Conservation (phyloP, 2,329 filamentous ascomycete genomes). For the Aspergillus fumigatiaffinis region DNA sequence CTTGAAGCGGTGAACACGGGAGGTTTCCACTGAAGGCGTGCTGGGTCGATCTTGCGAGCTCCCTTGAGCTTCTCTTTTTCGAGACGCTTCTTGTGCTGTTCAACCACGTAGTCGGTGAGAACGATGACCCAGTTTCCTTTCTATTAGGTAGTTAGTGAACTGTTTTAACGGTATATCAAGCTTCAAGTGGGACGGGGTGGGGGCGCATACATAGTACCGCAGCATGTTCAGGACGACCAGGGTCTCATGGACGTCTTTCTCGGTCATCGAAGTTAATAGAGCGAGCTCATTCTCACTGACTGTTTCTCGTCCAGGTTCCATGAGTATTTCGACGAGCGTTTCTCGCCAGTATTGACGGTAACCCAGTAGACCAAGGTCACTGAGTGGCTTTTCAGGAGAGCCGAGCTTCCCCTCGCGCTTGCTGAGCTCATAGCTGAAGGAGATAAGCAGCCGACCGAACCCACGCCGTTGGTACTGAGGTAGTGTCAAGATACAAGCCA, state of each 20-base stretch:
- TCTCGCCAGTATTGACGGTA: constrained; percentile 99
- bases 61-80: constrained; percentile 78
- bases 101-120: constrained; percentile 75
- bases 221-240: constrained; percentile 93
- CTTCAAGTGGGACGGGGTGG: not conserved
- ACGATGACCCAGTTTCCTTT: constrained; percentile 97
- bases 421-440: constrained; percentile 95
- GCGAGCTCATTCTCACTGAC: constrained; percentile 86
- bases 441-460: constrained; percentile 87
- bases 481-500: constrained; percentile 94
- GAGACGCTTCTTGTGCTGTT: constrained; percentile 63
- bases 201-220: constrained; percentile 65
- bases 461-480: constrained; percentile 96
- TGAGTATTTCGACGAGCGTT: constrained; percentile 81
- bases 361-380: constrained; percentile 85
- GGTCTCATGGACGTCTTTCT: constrained; percentile 91
- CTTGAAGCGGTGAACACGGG: constrained; percentile 87
- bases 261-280: constrained; percentile 83
- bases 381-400: constrained; percentile 93
- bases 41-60: constrained; percentile 68
- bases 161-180: not conserved
- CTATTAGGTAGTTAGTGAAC: constrained; percentile 24
- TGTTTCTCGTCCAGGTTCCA: constrained; percentile 61
- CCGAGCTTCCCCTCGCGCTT: constrained; percentile 94
- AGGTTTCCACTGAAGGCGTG: constrained; percentile 87